These are phyloP conservation scores for Nitzschia putrida DNA, from an alignment of 108 stramenopile genomes.

Conservation along the genomic window DNA sequence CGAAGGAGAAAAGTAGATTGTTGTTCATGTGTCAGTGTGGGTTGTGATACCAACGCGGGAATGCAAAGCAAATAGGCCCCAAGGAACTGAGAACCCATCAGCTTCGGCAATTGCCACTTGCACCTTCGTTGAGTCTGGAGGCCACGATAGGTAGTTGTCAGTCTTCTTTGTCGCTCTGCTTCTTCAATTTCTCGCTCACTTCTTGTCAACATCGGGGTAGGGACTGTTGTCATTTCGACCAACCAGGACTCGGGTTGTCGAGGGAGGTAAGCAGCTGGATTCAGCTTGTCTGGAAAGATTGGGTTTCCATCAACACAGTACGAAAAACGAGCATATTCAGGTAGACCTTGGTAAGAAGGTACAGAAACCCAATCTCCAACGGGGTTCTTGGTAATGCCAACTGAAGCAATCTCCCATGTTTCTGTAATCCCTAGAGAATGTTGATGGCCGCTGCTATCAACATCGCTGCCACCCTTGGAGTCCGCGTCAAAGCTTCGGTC, in stretches of 20 bases:
- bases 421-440: constrained; percentile 20
- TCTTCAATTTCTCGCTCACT: constrained; percentile 81
- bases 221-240: constrained; percentile 49
- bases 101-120: constrained; percentile 83
- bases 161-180: constrained; percentile 55
- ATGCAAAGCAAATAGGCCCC: constrained; percentile 81
- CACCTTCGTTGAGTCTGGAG: constrained; percentile 77
- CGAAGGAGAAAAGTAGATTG: constrained; percentile 73
- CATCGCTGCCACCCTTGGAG: constrained; percentile 33
- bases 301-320: constrained; percentile 86
- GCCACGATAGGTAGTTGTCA: constrained; percentile 64
- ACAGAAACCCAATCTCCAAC: constrained; percentile 75
- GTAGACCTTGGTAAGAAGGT: constrained; percentile 56
- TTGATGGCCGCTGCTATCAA: constrained; percentile 32
- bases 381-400: constrained; percentile 41
- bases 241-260: constrained; percentile 68
- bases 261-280: constrained; percentile 60
- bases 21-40: constrained; percentile 47
- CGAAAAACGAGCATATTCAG: constrained; percentile 45
- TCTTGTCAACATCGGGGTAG: constrained; percentile 68
- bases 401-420: constrained; percentile 5
- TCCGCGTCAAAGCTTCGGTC: constrained; percentile 57
- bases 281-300: constrained; percentile 73
- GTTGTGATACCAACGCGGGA: constrained; percentile 67
- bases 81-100: constrained; percentile 87